A percentile compares a stretch with the other conserved stretches of the same genome.
phyloP scores from a whole-genome alignment of 2,329 filamentous ascomycete genomes.

The Penicillium sp. region DNA sequence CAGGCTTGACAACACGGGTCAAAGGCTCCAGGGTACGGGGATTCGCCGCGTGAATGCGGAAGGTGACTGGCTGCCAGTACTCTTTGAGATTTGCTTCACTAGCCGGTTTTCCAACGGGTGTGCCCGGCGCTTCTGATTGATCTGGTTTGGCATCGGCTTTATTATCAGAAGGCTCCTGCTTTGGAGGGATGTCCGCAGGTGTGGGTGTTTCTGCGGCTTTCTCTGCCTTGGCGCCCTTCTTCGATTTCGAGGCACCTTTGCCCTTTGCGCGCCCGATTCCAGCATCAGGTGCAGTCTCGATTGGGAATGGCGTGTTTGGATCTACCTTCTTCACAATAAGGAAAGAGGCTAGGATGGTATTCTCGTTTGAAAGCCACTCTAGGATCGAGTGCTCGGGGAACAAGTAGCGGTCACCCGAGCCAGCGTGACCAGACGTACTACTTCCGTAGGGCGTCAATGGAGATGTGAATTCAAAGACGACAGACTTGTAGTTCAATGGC shows the following conservation, averaged over 20 bases:
- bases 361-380: conserved; percentile 55
- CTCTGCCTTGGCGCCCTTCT: conserved; percentile 42
- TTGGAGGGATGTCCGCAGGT: conserved; percentile 30
- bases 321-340: conserved; percentile 53
- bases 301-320: conserved; percentile 45
- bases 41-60: conserved; percentile 61
- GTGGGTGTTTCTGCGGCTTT: conserved; percentile 26
- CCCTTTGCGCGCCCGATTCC: conserved; percentile 37
- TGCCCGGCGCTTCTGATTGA: conserved; percentile 19
- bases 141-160: conserved; percentile 19
- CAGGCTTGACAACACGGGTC: conserved; percentile 61
- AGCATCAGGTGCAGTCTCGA: conserved; percentile 41
- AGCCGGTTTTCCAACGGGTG: conserved; percentile 15
- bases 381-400: conserved; percentile 58
- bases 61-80: conserved; percentile 61
- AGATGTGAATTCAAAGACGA: conserved; percentile 57
- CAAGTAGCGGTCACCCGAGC: conserved; percentile 55
- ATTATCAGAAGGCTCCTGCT: conserved; percentile 25
- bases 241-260: conserved; percentile 44
- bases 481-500: conserved; percentile 52
- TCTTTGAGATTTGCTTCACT: conserved; percentile 46
- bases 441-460: conserved; percentile 50
- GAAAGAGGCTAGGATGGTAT: conserved; percentile 55
- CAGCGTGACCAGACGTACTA: conserved; percentile 48
- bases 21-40: conserved; percentile 61